Conservation (phyloP, 192 early-diverging fungal genomes). For the Chytriomyces sp. region DNA sequence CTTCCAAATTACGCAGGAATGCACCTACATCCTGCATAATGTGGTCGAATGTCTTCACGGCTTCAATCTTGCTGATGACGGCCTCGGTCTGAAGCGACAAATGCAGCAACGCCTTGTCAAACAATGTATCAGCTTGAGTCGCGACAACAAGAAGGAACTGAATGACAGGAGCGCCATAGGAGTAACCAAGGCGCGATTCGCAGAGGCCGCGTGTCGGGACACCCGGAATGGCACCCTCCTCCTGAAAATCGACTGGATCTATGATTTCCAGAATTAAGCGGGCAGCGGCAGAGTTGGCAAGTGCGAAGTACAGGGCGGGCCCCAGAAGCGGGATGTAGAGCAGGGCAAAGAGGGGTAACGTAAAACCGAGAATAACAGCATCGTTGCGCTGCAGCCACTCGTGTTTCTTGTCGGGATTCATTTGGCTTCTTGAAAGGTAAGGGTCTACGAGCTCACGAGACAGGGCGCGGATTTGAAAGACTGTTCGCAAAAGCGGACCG, state of each 20-base stretch:
- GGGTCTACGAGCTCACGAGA: conserved; percentile 47
- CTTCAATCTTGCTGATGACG: background rate
- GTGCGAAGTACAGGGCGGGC: conserved; percentile 38
- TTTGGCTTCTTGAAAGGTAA: conserved; percentile 39
- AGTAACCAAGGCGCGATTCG: background rate
- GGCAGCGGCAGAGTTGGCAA: conserved; percentile 34
- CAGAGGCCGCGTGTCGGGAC: background rate
- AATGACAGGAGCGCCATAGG: background rate
- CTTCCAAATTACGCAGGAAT: background rate
- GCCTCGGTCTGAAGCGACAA: background rate
- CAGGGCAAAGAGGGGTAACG: conserved; percentile 36
- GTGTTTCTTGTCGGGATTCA: conserved; percentile 28
- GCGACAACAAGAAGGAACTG: background rate
- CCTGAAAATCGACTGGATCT: conserved; percentile 30
- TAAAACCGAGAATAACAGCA: conserved; percentile 39
- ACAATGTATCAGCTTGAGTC: background rate
- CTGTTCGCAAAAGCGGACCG: conserved; percentile 31
- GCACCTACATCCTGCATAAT: background rate
- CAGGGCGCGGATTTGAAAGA: conserved; percentile 34
- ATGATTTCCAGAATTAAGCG: conserved; percentile 41
- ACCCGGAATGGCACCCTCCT: background rate
- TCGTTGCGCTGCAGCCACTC: conserved; percentile 39
- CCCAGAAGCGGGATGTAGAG: conserved; percentile 38
- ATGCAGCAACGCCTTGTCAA: background rate
- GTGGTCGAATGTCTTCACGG: background rate